These are phyloP conservation scores for Globisporangium echinulatum DNA, from an alignment of 352 stramenopile species.

Conservation along the genomic window DNA sequence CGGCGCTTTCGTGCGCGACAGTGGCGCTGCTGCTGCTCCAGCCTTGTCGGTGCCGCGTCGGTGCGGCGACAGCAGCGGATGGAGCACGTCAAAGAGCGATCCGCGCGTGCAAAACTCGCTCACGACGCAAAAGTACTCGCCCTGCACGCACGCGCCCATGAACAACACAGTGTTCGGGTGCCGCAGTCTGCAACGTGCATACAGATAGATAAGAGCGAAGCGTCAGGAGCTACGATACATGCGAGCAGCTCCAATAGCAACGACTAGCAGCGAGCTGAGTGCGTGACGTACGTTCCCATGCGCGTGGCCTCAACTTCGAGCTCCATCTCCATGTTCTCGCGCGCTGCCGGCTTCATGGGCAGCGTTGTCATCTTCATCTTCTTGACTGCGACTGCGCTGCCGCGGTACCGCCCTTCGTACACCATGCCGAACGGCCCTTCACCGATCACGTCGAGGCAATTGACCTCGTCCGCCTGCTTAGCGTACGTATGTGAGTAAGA, in stretches of 20 bases:
- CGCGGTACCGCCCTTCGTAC: constrained; percentile 83
- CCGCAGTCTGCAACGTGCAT: constrained; percentile 56
- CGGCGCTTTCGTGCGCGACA: constrained; percentile 11
- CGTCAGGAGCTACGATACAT: not conserved
- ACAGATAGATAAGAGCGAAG: not conserved
- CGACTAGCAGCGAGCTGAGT: not conserved
- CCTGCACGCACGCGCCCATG: constrained; percentile 95
- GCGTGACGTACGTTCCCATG: constrained; percentile 47
- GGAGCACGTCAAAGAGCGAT: constrained; percentile 94
- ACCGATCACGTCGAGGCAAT: constrained; percentile 72
- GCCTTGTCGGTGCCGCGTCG: constrained; percentile 7
- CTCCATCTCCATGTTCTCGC: constrained; percentile 76
- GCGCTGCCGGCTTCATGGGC: constrained; percentile 41
- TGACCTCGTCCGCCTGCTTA: constrained; percentile 70
- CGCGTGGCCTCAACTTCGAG: constrained; percentile 76
- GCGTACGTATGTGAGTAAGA: not conserved
- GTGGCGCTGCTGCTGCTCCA: not conserved
- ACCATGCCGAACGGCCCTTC: constrained; percentile 75
- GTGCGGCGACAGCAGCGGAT: constrained; percentile 33
- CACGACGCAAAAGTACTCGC: constrained; percentile 95
- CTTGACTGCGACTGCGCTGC: constrained; percentile 80
- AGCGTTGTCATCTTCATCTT: constrained; percentile 79
- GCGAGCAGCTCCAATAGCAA: no score
- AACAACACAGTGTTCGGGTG: constrained; percentile 99
- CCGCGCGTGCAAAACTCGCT: constrained; percentile 93